A percentile compares a stretch with the other conserved stretches of the same genome.
phyloP scores from a whole-genome alignment of 2,329 filamentous ascomycete genomes.

The Trichoderma sp. region DNA sequence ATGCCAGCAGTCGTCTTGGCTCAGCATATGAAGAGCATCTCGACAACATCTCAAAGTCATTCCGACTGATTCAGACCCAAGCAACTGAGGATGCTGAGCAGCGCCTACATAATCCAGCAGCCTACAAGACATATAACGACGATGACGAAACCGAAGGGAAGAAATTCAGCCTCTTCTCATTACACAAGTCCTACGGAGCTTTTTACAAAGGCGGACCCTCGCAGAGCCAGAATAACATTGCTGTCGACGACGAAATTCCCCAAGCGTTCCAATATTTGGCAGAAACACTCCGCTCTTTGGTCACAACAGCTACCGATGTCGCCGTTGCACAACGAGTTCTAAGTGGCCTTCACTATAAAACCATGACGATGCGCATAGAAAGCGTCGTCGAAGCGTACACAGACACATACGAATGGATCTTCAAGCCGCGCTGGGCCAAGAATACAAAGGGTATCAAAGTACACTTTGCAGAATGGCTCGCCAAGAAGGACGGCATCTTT shows the following conservation, averaged over 20 bases:
- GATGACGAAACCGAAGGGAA: not conserved
- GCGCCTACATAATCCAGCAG: not conserved
- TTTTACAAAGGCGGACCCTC: not conserved
- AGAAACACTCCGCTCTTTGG: not conserved
- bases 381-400: not conserved
- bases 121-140: not conserved
- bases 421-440: not conserved
- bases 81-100: not conserved
- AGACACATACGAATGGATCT: not conserved
- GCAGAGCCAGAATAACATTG: not conserved
- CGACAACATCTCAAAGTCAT: not conserved
- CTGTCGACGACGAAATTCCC: not conserved
- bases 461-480: conserved; percentile 31
- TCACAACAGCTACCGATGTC: not conserved
- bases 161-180: not conserved
- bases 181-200: not conserved
- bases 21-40: not conserved
- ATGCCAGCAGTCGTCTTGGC: not conserved
- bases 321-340: not conserved
- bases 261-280: not conserved
- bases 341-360: not conserved
- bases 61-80: not conserved
- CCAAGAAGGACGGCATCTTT: conserved; percentile 26
- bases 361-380: not conserved
- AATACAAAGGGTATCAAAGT: not conserved